Percentiles rank a stretch among this genome's conserved stretches.
These are phyloP conservation scores for Monosporascus ibericus DNA, from an alignment of 2,329 filamentous ascomycete genomes.

Conservation along the genomic window DNA sequence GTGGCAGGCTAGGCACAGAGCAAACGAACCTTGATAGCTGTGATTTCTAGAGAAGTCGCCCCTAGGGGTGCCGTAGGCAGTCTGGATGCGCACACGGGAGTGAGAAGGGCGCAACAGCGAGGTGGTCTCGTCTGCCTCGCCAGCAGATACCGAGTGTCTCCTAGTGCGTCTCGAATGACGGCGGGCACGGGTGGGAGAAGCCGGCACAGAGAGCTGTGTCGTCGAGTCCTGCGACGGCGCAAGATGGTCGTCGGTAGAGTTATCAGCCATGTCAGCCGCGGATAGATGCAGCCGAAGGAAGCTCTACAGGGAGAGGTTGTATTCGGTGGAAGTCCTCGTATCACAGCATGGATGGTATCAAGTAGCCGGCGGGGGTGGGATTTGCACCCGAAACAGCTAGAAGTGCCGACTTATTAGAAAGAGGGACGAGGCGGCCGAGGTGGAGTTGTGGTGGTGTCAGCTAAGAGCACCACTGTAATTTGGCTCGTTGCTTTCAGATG, in stretches of 20 bases:
- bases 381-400: no score
- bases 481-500: no score
- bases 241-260: slow-evolving; percentile 8
- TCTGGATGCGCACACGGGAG: slow-evolving; percentile 37
- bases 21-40: slow-evolving; percentile 35
- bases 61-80: slow-evolving; percentile 18
- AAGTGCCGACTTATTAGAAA: no score
- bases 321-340: not conserved
- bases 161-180: slow-evolving; percentile 17
- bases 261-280: slow-evolving; percentile 11
- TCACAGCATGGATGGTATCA: not conserved
- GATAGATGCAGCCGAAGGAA: not conserved
- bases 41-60: slow-evolving; percentile 32
- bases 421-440: no score
- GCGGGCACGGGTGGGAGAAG: slow-evolving; percentile 15
- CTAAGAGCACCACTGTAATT: no score
- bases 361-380: not conserved
- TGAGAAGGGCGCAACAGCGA: slow-evolving; percentile 35
- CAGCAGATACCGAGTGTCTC: slow-evolving; percentile 16
- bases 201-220: slow-evolving; percentile 9
- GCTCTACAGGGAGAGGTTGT: not conserved
- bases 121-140: slow-evolving; percentile 37
- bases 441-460: no score
- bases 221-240: slow-evolving; percentile 11
- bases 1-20: not conserved